phyloP scores from a whole-genome alignment of 2,329 filamentous ascomycete genomes.

The Monosporascus sp. region DNA sequence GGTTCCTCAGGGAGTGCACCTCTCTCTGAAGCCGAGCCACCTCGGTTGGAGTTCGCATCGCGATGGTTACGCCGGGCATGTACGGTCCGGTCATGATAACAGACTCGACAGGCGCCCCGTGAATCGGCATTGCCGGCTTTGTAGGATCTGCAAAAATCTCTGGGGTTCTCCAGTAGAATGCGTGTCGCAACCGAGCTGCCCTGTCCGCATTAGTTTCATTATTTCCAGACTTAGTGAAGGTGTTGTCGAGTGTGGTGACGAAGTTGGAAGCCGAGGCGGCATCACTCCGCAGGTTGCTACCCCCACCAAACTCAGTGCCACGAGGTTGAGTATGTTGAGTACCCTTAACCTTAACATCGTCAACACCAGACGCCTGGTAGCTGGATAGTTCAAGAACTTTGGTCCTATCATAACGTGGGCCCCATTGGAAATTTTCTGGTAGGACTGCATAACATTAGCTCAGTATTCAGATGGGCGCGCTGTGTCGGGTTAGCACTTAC shows the following conservation, averaged over 20 bases:
- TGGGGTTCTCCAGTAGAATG: slow-evolving; percentile 22
- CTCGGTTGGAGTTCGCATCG: slow-evolving; percentile 36
- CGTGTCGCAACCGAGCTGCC: slow-evolving; percentile 18
- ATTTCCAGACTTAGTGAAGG: slow-evolving; percentile 5
- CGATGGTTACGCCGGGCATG: slow-evolving; percentile 32
- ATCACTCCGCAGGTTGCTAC: too few species aligned
- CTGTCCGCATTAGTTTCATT: slow-evolving; percentile 4
- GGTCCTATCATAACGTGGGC: too few species aligned
- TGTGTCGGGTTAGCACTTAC: slow-evolving; percentile 11
- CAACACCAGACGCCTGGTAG: too few species aligned
- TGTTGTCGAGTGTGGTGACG: too few species aligned
- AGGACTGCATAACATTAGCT: background rate
- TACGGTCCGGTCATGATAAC: slow-evolving; percentile 29
- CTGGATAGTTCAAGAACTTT: too few species aligned
- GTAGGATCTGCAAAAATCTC: slow-evolving; percentile 26
- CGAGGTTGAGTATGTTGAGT: too few species aligned
- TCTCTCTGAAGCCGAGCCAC: slow-evolving; percentile 31
- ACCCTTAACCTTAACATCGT: too few species aligned
- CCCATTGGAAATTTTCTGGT: too few species aligned
- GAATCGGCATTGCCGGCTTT: slow-evolving; percentile 30
- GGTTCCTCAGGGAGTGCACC: slow-evolving; percentile 28
- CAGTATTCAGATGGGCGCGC: background rate
- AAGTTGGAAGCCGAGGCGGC: too few species aligned
- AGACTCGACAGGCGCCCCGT: slow-evolving; percentile 29
- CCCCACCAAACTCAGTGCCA: too few species aligned